phyloP scores from a whole-genome alignment of 2,329 filamentous ascomycete genomes.

The Lasiodiplodia theobromae region DNA sequence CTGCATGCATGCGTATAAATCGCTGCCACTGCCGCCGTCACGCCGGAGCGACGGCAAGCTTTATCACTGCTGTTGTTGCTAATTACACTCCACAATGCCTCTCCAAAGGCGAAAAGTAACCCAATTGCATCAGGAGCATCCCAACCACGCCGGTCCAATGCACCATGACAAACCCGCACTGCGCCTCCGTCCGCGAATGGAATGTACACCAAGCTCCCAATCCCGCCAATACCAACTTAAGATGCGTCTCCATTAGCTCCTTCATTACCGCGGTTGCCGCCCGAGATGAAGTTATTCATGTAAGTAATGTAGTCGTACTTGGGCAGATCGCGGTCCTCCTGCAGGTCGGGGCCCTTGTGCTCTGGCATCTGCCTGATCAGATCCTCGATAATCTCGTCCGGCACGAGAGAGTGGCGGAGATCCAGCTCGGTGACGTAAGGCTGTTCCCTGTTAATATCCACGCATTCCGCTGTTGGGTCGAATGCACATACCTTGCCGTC shows the following conservation, averaged over 20 bases:
- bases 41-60: constrained; percentile 18
- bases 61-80: constrained; percentile 21
- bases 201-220: constrained; percentile 25
- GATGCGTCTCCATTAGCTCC: constrained; percentile 33
- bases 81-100: constrained; percentile 28
- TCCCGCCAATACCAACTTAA: constrained; percentile 15
- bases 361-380: constrained; percentile 84
- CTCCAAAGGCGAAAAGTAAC: constrained; percentile 15
- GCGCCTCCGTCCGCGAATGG: constrained; percentile 19
- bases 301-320: constrained; percentile 98
- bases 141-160: constrained; percentile 26
- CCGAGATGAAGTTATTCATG: constrained; percentile 75
- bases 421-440: constrained; percentile 99
- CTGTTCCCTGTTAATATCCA: constrained; percentile 41
- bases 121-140: constrained; percentile 24
- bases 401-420: constrained; percentile 90
- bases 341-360: constrained; percentile 84
- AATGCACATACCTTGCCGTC: constrained; percentile 77
- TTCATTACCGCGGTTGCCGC: constrained; percentile 29
- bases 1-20: constrained; percentile 12
- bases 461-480: neutral
- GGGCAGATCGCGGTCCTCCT: constrained; percentile 80
- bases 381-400: constrained; percentile 96
- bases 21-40: constrained; percentile 7
- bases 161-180: constrained; percentile 25